Percentiles rank a stretch among this genome's conserved stretches.
phyloP scores from a whole-genome alignment of 805 yeast species.

The Saturnispora zaruensis region DNA sequence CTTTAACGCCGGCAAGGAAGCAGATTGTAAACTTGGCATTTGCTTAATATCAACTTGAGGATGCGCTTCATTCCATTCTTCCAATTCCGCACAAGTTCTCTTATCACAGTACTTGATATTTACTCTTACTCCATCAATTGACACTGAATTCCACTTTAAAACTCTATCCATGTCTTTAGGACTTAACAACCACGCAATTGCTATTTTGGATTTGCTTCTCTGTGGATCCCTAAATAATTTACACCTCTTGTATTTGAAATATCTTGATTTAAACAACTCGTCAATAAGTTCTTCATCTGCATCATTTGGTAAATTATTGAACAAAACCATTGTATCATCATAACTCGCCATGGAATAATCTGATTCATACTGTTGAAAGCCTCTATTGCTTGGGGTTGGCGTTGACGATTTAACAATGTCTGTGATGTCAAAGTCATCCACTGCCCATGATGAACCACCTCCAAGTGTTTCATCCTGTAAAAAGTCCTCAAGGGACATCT shows the following conservation, averaged over 20 bases:
- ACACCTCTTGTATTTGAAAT: conserved; percentile 47
- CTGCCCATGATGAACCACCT: conserved; percentile 47
- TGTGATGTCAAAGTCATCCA: conserved; percentile 55
- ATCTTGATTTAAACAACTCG: conserved; percentile 57
- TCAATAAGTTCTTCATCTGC: conserved; percentile 43
- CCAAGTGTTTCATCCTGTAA: conserved; percentile 38
- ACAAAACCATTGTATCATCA: conserved; percentile 39
- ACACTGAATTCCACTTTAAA: conserved; percentile 53
- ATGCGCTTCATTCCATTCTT: conserved; percentile 21
- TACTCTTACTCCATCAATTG: conserved; percentile 30
- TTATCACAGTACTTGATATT: conserved; percentile 30
- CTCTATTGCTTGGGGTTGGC: background rate
- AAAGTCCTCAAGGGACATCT: conserved; percentile 40
- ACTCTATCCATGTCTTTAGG: conserved; percentile 48
- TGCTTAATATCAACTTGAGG: conserved; percentile 1
- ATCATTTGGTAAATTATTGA: conserved; percentile 50
- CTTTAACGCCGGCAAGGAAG: background rate
- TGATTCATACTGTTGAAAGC: background rate
- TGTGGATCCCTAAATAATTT: conserved; percentile 40
- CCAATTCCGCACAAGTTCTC: conserved; percentile 32
- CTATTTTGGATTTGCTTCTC: conserved; percentile 41
- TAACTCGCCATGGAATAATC: background rate
- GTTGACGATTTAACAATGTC: conserved; percentile 43
- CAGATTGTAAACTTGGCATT: background rate
- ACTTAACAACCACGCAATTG: conserved; percentile 51